phyloP scores from a whole-genome alignment of 164 flowering plant genomes.

The Liriodendron chinense region DNA sequence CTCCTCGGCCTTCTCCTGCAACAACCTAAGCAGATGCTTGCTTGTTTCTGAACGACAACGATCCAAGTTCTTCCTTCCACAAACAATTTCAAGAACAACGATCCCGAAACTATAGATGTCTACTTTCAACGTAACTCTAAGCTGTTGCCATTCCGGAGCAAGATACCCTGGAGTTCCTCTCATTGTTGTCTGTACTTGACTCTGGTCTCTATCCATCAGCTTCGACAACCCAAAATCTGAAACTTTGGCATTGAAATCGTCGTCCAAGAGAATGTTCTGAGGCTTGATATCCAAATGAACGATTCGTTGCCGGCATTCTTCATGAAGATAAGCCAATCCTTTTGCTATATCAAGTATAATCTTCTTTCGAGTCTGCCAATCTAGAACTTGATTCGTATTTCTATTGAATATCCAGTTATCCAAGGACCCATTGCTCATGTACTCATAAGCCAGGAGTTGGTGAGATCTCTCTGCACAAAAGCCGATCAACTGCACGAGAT shows the following conservation, averaged over 20 bases:
- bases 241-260: conserved; percentile 22
- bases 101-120: conserved; percentile 2
- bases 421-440: conserved; percentile 19
- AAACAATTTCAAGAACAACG: conserved; percentile 5
- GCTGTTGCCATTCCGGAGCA: conserved; percentile 1
- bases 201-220: conserved; percentile 7
- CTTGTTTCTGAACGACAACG: not conserved
- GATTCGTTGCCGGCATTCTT: conserved; percentile 20
- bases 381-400: not conserved
- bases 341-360: conserved; percentile 19
- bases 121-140: conserved; percentile 9
- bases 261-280: conserved; percentile 17
- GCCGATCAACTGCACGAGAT: conserved; percentile 26
- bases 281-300: conserved; percentile 29
- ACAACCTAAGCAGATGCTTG: not conserved
- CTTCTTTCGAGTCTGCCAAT: conserved; percentile 16
- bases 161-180: conserved; percentile 6
- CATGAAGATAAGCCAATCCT: conserved; percentile 29
- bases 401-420: conserved; percentile 16
- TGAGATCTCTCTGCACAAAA: conserved; percentile 16
- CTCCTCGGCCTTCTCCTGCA: conserved; percentile 1
- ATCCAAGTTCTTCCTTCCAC: not conserved
- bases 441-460: conserved; percentile 29
- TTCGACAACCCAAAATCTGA: conserved; percentile 27
- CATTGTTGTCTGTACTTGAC: not conserved